Evolutionary conservation across 345 rosid species (phyloP).

Genomic region (Gossypium australe): DNA sequence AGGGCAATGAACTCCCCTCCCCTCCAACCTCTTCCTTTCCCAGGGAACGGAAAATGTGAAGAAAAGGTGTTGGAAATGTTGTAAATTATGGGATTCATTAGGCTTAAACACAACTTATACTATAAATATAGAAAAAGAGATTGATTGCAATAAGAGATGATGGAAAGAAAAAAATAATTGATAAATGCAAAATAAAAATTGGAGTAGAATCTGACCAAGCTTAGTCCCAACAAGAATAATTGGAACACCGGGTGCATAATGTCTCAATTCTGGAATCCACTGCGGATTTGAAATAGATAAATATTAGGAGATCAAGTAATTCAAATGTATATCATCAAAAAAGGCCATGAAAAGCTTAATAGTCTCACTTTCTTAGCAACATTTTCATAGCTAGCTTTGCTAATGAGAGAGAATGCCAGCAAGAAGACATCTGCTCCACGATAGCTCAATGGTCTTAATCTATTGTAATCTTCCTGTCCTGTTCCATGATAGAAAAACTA

Average conservation of each 20-base stretch:
- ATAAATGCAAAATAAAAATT: slow-evolving; percentile 1
- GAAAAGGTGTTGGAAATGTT: not conserved
- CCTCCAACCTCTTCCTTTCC: not conserved
- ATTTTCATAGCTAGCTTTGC: slow-evolving; percentile 95
- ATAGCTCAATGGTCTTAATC: slow-evolving; percentile 86
- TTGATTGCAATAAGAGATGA: not conserved
- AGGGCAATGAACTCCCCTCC: not conserved
- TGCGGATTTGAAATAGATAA: slow-evolving; percentile 26
- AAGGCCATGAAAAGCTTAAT: not conserved
- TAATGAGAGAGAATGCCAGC: slow-evolving; percentile 81
- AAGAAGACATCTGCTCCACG: slow-evolving; percentile 89
- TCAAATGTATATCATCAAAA: not conserved
- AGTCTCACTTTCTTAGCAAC: slow-evolving; percentile 67
- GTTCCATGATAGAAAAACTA: slow-evolving; percentile 20
- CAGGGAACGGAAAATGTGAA: not conserved
- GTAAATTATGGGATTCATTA: not conserved
- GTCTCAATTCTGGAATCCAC: slow-evolving; percentile 95
- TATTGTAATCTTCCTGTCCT: slow-evolving; percentile 93
- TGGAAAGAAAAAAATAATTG: not conserved
- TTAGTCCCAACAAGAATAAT: slow-evolving; percentile 80
- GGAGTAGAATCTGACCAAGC: slow-evolving; percentile 46
- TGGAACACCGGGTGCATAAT: slow-evolving; percentile 85
- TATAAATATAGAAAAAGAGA: not conserved
- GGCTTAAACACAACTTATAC: not conserved
- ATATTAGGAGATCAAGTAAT: slow-evolving; percentile 17